Evolutionary conservation across 495 filamentous ascomycete genomes (phyloP).

Genomic region (Penicillium steckii): DNA sequence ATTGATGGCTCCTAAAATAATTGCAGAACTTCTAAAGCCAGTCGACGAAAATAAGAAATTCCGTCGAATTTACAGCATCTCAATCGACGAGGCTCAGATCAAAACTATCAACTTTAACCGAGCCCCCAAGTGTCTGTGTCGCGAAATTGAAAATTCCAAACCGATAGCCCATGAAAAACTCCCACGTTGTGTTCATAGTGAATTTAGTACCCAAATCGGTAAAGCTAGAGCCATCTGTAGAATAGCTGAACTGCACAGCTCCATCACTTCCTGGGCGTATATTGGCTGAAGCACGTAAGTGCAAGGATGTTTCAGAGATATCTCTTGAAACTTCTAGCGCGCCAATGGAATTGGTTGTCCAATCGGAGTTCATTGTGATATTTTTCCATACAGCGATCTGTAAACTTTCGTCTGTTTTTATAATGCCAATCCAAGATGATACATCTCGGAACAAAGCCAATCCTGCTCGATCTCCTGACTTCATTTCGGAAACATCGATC

Average conservation of each 20-base stretch:
- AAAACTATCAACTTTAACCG: constrained; percentile 20
- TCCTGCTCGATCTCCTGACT: constrained; percentile 50
- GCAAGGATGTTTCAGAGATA: constrained; percentile 31
- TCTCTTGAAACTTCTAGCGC: constrained; percentile 9
- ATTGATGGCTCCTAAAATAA: too few species aligned
- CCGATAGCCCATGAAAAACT: constrained; percentile 56
- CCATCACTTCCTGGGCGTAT: constrained; percentile 33
- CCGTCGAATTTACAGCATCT: too few species aligned
- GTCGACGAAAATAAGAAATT: too few species aligned
- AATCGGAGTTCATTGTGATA: constrained; percentile 25
- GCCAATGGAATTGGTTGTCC: constrained; percentile 42
- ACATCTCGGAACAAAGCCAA: constrained; percentile 51
- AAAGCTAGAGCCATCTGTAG: constrained; percentile 46
- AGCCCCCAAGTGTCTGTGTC: constrained; percentile 50
- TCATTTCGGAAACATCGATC: constrained; percentile 46
- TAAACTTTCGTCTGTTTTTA: constrained; percentile 21
- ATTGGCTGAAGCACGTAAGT: constrained; percentile 42
- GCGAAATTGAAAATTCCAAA: constrained; percentile 60
- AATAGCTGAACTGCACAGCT: constrained; percentile 51
- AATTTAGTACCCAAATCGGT: constrained; percentile 39
- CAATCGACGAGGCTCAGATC: too few species aligned
- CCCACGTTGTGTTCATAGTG: constrained; percentile 44
- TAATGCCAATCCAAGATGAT: constrained; percentile 51
- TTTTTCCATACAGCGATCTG: constrained; percentile 21
- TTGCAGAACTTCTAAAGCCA: too few species aligned